Conservation (phyloP, 2,329 filamentous ascomycete species). For the Ilyonectria sp. region DNA sequence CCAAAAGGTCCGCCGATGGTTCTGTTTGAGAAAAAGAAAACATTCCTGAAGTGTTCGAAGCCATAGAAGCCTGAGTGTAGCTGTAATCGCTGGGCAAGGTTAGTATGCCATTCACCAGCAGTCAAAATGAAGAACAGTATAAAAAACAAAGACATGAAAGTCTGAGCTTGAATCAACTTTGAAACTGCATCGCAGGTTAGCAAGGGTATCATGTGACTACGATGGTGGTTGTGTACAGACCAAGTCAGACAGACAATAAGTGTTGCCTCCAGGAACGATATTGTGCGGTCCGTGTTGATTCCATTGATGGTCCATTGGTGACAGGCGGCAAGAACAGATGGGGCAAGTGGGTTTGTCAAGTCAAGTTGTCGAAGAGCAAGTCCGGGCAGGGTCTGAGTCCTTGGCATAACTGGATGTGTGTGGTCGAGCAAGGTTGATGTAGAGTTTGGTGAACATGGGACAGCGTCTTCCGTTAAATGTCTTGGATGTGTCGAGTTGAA, state of each 20-base stretch:
- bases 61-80: constrained; percentile 67
- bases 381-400: background rate
- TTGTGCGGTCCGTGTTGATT: constrained; percentile 37
- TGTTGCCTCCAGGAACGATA: constrained; percentile 25
- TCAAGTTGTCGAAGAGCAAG: constrained; percentile 2
- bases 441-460: background rate
- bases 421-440: background rate
- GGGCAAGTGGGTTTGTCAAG: background rate
- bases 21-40: constrained; percentile 74
- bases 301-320: constrained; percentile 25
- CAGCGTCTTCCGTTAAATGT: background rate
- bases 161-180: constrained; percentile 69
- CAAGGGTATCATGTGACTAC: constrained; percentile 33
- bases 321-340: background rate
- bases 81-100: constrained; percentile 71
- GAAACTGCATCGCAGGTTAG: constrained; percentile 60
- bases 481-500: no score
- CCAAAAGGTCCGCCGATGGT: constrained; percentile 70
- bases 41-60: constrained; percentile 64
- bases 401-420: background rate
- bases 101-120: constrained; percentile 70
- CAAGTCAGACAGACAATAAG: constrained; percentile 41
- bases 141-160: constrained; percentile 46
- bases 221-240: constrained; percentile 43
- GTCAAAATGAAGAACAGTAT: constrained; percentile 50